phyloP scores from a whole-genome alignment of 345 rosid species.

The Gossypium anomalum region DNA sequence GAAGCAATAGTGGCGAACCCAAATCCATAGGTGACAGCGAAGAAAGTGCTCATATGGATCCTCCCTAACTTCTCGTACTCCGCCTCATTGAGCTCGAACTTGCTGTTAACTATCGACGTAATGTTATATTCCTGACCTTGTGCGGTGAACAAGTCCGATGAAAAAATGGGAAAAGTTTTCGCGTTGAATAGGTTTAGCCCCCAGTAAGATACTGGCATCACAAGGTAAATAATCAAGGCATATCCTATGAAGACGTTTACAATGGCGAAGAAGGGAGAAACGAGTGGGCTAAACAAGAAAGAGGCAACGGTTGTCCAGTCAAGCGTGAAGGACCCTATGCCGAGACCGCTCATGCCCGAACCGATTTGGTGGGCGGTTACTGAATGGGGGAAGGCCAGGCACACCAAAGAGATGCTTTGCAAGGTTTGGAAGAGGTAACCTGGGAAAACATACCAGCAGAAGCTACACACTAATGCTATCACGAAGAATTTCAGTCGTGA shows the following conservation, averaged over 20 bases:
- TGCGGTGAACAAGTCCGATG: constrained; percentile 31
- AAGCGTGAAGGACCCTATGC: constrained; percentile 32
- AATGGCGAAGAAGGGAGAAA: constrained; percentile 43
- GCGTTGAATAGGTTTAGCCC: constrained; percentile 31
- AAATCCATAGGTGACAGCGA: constrained; percentile 39
- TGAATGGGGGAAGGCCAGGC: constrained; percentile 37
- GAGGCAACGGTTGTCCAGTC: constrained; percentile 43
- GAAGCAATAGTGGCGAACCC: constrained; percentile 49
- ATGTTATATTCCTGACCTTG: constrained; percentile 29
- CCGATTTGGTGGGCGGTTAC: constrained; percentile 45
- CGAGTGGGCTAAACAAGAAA: constrained; percentile 37
- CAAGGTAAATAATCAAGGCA: constrained; percentile 26
- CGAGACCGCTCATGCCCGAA: constrained; percentile 38
- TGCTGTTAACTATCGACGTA: constrained; percentile 23
- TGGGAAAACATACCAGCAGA: constrained; percentile 37
- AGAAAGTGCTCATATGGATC: constrained; percentile 39
- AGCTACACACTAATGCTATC: constrained; percentile 35
- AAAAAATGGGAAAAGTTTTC: constrained; percentile 33
- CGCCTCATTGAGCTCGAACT: constrained; percentile 30
- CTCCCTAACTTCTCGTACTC: constrained; percentile 26
- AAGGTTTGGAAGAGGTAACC: constrained; percentile 37
- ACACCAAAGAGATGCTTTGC: constrained; percentile 37
- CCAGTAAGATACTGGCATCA: constrained; percentile 37
- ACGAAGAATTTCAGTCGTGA: constrained; percentile 39
- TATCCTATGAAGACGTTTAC: constrained; percentile 38